Percentiles rank a stretch among this genome's conserved stretches.
Evolutionary conservation across 306 rosid species (phyloP).

Genomic region (Vicia villosa): DNA sequence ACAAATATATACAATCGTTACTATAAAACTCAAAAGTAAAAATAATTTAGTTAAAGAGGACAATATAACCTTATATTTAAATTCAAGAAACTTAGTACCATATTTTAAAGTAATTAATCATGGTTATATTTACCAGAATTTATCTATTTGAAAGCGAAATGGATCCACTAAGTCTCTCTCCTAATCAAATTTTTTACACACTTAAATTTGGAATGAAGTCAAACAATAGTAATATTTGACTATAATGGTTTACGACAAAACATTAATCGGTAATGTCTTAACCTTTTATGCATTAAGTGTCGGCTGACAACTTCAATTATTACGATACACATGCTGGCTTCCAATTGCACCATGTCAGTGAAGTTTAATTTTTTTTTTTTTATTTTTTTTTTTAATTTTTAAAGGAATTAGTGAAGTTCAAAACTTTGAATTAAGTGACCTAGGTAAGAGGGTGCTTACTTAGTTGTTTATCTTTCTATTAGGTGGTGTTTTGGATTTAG

Average conservation of each 20-base stretch:
- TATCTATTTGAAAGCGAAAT: conserved; percentile 2
- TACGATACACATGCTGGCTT: not conserved
- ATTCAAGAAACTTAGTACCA: not conserved
- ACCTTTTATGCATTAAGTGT: not conserved
- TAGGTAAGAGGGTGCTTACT: no score
- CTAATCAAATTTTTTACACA: not conserved
- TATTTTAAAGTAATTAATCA: not conserved
- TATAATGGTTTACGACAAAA: conserved; percentile 26
- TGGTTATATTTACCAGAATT: not conserved
- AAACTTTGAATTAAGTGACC: not conserved
- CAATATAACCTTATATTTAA: not conserved
- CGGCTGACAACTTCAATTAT: conserved; percentile 20
- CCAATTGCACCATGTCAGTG: not conserved
- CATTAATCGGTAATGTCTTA: conserved; percentile 4
- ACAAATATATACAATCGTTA: not conserved
- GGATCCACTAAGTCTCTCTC: conserved; percentile 25
- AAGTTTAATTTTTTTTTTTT: not conserved
- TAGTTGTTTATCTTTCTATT: no score
- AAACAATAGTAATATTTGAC: conserved; percentile 24
- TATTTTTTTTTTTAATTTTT: not conserved
- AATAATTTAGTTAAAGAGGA: not conserved
- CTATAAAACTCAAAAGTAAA: not conserved
- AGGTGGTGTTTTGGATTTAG: no score
- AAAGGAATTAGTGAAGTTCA: not conserved
- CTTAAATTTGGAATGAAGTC: conserved; percentile 5